A percentile compares a stretch with the other conserved stretches of the same genome.
These are phyloP conservation scores for Fusarium luffae DNA, from an alignment of 2,329 filamentous ascomycete species.

Conservation along the genomic window DNA sequence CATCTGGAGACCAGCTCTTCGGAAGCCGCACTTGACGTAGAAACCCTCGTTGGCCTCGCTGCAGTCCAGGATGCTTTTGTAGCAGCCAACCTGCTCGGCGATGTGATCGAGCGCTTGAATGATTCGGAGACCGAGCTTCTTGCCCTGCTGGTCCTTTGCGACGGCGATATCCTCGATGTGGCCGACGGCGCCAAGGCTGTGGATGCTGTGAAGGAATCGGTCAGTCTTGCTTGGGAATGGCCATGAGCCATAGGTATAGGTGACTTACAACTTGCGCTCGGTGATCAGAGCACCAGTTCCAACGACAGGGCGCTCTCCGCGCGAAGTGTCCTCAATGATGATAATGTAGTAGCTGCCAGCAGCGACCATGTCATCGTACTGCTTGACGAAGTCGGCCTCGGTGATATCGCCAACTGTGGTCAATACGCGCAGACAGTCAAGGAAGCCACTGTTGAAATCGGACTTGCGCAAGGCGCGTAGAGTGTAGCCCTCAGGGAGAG, in stretches of 20 bases:
- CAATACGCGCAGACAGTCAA: slow-evolving; percentile 90
- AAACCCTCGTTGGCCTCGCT: slow-evolving; percentile 96
- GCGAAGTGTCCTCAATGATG: slow-evolving; percentile 79
- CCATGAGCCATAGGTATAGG: not conserved
- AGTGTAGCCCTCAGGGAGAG: slow-evolving; percentile 82
- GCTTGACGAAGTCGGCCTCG: slow-evolving; percentile 77
- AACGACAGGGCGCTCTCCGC: slow-evolving; percentile 73
- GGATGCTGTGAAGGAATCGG: slow-evolving; percentile 66
- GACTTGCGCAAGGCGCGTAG: slow-evolving; percentile 81
- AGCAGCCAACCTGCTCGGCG: slow-evolving; percentile 89
- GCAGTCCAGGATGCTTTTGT: slow-evolving; percentile 97
- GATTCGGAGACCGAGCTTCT: slow-evolving; percentile 91
- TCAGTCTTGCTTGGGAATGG: slow-evolving; percentile 29
- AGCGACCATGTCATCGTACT: slow-evolving; percentile 83
- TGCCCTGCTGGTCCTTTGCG: slow-evolving; percentile 93
- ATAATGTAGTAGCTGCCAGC: slow-evolving; percentile 87
- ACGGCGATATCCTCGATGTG: slow-evolving; percentile 99
- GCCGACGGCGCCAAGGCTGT: slow-evolving; percentile 83
- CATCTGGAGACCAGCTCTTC: slow-evolving; percentile 93
- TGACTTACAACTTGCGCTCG: slow-evolving; percentile 88
- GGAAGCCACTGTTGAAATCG: slow-evolving; percentile 85
- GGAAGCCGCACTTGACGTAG: slow-evolving; percentile 97
- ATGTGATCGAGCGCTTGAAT: slow-evolving; percentile 94
- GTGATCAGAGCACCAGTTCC: slow-evolving; percentile 90
- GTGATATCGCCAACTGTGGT: slow-evolving; percentile 92